Conservation (phyloP, 257 asterid genomes). For the Paraleonurus japonicus region DNA sequence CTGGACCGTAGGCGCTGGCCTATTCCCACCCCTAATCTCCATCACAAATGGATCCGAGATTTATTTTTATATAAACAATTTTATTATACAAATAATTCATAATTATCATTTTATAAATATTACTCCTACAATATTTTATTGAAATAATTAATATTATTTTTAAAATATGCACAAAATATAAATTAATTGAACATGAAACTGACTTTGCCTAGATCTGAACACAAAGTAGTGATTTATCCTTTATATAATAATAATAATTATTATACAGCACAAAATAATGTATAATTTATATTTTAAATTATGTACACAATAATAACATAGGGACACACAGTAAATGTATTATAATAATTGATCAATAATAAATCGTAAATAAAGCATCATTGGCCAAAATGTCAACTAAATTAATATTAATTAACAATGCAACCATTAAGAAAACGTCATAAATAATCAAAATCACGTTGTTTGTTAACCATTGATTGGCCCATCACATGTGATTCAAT, state of each 20-base stretch:
- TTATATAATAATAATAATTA: neutral
- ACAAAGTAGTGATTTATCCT: neutral
- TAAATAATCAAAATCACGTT: neutral
- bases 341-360: neutral
- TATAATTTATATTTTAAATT: neutral
- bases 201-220: neutral
- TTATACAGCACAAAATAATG: neutral
- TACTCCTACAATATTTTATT: too few relatives aligned
- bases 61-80: too few relatives aligned
- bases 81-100: too few relatives aligned
- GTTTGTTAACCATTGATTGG: conserved; percentile 25
- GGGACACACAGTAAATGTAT: neutral
- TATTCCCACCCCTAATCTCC: too few relatives aligned
- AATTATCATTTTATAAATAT: too few relatives aligned
- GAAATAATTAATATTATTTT: too few relatives aligned
- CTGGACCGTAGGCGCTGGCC: too few relatives aligned
- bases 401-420: neutral
- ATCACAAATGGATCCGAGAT: too few relatives aligned
- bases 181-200: too few relatives aligned
- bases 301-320: neutral
- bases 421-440: neutral
- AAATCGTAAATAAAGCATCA: neutral
- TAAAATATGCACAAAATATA: too few relatives aligned
- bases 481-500: conserved; percentile 36
- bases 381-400: conserved; percentile 17